A percentile compares a stretch with the other conserved stretches of the same genome.
Conservation (phyloP, 2,329 filamentous ascomycete genomes). For the Ophiostoma pallidulum region DNA sequence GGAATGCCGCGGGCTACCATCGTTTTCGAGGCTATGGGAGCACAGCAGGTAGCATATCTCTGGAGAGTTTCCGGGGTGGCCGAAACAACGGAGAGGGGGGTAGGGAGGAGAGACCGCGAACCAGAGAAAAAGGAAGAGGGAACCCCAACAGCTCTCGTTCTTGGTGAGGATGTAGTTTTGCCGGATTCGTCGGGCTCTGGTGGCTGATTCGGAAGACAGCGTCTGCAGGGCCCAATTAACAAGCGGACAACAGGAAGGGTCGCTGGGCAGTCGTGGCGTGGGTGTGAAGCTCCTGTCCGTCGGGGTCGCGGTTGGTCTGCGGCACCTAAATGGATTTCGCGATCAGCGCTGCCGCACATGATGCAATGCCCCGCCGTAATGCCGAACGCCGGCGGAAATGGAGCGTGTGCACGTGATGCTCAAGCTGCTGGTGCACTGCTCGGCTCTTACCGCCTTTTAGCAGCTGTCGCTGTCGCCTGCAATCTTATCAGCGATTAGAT, state of each 20-base stretch:
- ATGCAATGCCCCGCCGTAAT: slow-evolving; percentile 14
- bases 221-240: no score
- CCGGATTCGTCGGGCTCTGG: no score
- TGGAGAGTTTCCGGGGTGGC: not conserved
- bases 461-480: no score
- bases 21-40: not conserved
- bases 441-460: slow-evolving; percentile 2
- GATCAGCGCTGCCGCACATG: slow-evolving; percentile 7
- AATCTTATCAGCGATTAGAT: slow-evolving; percentile 10
- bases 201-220: no score
- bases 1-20: slow-evolving; percentile 15
- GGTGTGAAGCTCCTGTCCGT: no score
- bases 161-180: no score
- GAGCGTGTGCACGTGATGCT: slow-evolving; percentile 5
- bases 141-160: no score
- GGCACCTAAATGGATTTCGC: not conserved
- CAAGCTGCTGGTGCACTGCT: no score
- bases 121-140: not conserved
- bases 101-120: not conserved
- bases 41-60: not conserved
- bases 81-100: not conserved
- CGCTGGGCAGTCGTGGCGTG: no score
- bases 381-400: not conserved
- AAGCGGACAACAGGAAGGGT: no score
- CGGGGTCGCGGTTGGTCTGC: no score